phyloP scores from a whole-genome alignment of 345 rosid genomes.

The Hypericum androsaemum region DNA sequence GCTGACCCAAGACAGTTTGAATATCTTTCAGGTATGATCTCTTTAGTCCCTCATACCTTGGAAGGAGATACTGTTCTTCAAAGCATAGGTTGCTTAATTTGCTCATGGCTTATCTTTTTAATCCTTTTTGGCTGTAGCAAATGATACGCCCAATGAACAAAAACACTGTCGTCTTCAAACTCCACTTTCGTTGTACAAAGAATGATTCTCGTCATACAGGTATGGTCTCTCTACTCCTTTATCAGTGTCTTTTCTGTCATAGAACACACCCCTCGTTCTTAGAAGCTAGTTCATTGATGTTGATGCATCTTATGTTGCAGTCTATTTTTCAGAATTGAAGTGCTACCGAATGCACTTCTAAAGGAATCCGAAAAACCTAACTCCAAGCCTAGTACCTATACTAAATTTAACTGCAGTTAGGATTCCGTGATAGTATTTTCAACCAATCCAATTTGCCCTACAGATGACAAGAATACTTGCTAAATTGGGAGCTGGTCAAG shows the following conservation, averaged over 20 bases:
- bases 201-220: no score
- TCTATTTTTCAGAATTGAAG: conserved; percentile 50
- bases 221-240: no score
- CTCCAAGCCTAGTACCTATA: conserved; percentile 57
- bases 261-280: not conserved
- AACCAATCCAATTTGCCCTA: conserved; percentile 38
- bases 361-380: conserved; percentile 39
- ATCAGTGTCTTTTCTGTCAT: no score
- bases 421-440: conserved; percentile 47
- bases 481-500: no score
- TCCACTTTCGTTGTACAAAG: no score
- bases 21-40: conserved; percentile 57
- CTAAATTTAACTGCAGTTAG: conserved; percentile 59
- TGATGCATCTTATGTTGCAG: conserved; percentile 31
- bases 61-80: no score
- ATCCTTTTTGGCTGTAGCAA: conserved; percentile 31
- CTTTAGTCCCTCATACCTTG: not conserved
- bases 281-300: not conserved
- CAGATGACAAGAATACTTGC: conserved; percentile 45
- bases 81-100: not conserved
- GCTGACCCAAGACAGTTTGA: conserved; percentile 86
- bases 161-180: no score
- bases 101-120: not conserved
- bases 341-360: conserved; percentile 60
- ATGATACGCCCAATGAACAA: no score